These are phyloP conservation scores for Chimonanthus praecox DNA, from an alignment of 164 flowering plant species.

Conservation along the genomic window DNA sequence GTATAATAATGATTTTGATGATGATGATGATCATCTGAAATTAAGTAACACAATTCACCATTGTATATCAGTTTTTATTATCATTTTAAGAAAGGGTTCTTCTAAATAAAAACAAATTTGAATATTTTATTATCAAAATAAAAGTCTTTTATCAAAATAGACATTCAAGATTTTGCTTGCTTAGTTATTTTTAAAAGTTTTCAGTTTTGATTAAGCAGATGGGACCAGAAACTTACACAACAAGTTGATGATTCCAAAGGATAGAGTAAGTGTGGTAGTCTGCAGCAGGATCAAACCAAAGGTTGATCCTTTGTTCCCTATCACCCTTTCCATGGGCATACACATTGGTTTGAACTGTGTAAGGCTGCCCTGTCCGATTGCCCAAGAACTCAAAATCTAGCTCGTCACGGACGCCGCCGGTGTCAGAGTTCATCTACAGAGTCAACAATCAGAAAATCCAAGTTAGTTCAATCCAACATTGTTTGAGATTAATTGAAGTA, in stretches of 20 bases:
- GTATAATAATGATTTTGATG: no score
- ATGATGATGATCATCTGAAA: no score
- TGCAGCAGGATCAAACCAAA: constrained; percentile 63
- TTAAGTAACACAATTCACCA: no score
- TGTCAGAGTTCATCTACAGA: constrained; percentile 48
- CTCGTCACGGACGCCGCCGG: constrained; percentile 41
- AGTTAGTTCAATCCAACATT: neutral
- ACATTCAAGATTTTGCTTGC: no score
- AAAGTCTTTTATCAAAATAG: no score
- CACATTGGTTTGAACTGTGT: constrained; percentile 60
- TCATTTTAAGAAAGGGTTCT: no score
- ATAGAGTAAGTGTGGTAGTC: constrained; percentile 49
- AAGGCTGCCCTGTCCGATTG: constrained; percentile 36
- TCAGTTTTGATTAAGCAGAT: neutral
- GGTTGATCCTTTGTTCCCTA: constrained; percentile 54
- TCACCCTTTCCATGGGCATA: constrained; percentile 51
- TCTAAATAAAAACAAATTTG: no score
- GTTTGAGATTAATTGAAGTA: neutral
- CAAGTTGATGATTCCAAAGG: constrained; percentile 38
- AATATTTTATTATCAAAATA: no score
- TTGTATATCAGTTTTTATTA: no score
- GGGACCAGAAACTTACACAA: constrained; percentile 35
- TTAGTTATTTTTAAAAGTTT: neutral
- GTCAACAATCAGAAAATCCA: neutral
- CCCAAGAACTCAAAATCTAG: constrained; percentile 34